Base-by-base conservation (phyloP, 164 flowering plant genomes). In the Vitis amurensis region DNA sequence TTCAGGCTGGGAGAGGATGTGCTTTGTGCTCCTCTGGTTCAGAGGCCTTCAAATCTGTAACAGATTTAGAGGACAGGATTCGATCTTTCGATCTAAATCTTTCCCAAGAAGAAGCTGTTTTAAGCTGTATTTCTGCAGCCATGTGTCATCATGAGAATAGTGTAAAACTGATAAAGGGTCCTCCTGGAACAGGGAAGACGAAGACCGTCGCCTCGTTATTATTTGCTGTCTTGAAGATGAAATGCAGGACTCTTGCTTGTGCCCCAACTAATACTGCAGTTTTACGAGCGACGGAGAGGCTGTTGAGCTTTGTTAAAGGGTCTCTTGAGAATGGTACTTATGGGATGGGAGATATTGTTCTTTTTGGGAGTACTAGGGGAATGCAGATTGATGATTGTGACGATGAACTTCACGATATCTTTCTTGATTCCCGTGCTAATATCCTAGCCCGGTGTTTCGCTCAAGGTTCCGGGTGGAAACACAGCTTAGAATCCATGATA, bases 101-200 rank as follows among this genome's bases (percentile, higher is more conserved):
- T 1, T 85, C 86, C 27, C 89, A 87, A 67, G 52, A 63, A 66
- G 72, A 53, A 31, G 89, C 86, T 6, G 78, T 87, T 61, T 29
- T 71, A 30, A 74, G 69, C 47, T 79, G 82, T 59, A 44, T 87
- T 11, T 67, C 48, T 9, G 16, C 67, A 31, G 74, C 61, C 48
- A 56, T 58, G 9, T 83, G 87, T 60, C 10, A 23, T 37, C 85
- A 82, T 61, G 55, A 55, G 31, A 75, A 53, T 56, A 68, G 57
- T 0, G 76, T 88, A 6, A 76, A 83, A 71, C 74, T 87, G 13
- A 82, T 85, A 44, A 84, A 88, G 88, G 89, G 91, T 2, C 91
- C 91, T 44, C 89, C 91, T 0, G 89, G 91, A 27, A 86, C 91
- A 1, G 91, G 91, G 48, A 87, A 87, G 64, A 87, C 91, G 15